Evolutionary conservation across 2,329 filamentous ascomycete species (phyloP), one percentile per base, ranked within the genome.

Genomic region (Myriosclerotinia scirpicola): DNA sequence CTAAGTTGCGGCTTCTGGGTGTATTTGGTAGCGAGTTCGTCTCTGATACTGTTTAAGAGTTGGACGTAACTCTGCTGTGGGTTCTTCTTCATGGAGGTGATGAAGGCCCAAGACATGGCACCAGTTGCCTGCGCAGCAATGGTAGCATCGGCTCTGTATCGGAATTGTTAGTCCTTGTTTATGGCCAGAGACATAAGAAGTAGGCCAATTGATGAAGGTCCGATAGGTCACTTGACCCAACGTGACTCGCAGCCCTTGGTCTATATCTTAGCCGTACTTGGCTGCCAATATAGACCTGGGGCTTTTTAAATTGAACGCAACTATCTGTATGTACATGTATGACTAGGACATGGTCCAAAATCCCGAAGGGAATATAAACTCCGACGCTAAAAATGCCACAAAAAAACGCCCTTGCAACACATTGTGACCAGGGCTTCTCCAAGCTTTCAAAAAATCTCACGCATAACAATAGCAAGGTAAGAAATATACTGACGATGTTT

Each of bases 71-170:
- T 97, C 82, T 98, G 95, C 77, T 96, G 90, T 0, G 92, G 92
- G 76, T 96, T 96, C 81, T 93, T 92, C 83, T 91, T 93, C 75
- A 98, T 84, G 26, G 93, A 90, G 1, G 85, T 88, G 78, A 99
- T 95, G 78, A 99, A 99, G 2, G 95, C 95, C 87, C 91, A 97
- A 4, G 93, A 97, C 95, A 99, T 98, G 78, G 95, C 95, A 65
- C 95, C 95, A 0, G 95, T 99, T 44, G 95, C 94, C 80, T 97
- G 85, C 66, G 92, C 69, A 53, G 74, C 87, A 72, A 98, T 97
- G 38, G 88, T 91, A 15, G 95, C 93, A 78, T 99, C 95, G 80
- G 92, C 91, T 67, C 93, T 96, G 73, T 65, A 59, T 60, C 61
- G 44, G 22, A 62, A 52, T 26, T 67, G 54, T 67, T 30, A 67